Evolutionary conservation across 768 basidiomycete species (phyloP).

Genomic region (Lentinus brumalis): DNA sequence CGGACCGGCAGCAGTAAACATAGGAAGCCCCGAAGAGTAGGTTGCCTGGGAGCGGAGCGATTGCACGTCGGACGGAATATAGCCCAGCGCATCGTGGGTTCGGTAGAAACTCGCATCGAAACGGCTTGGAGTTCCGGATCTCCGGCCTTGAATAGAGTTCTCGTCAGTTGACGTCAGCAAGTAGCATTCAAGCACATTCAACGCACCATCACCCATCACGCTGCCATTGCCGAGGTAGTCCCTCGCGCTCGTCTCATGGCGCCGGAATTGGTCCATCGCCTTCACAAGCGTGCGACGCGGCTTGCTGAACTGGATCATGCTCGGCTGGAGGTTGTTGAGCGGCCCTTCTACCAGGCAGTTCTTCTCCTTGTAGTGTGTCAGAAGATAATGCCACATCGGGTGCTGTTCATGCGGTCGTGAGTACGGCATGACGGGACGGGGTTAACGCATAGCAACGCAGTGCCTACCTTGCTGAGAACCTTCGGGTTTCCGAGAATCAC

Average conservation of each 20-base stretch:
- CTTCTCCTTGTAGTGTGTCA: slow-evolving; percentile 99
- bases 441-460: slow-evolving; percentile 2
- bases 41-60: slow-evolving; percentile 96
- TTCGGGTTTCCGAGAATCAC: slow-evolving; percentile 99
- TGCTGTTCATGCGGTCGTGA: slow-evolving; percentile 57
- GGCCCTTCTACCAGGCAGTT: slow-evolving; percentile 93
- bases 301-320: slow-evolving; percentile 99
- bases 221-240: slow-evolving; percentile 59
- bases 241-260: slow-evolving; percentile 88
- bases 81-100: slow-evolving; percentile 89
- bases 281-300: slow-evolving; percentile 87
- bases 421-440: slow-evolving; percentile 13
- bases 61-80: slow-evolving; percentile 94
- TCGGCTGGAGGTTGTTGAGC: slow-evolving; percentile 91
- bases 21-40: slow-evolving; percentile 88
- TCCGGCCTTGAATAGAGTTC: slow-evolving; percentile 43
- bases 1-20: slow-evolving; percentile 71
- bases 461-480: slow-evolving; percentile 91
- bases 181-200: slow-evolving; percentile 3
- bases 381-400: slow-evolving; percentile 95
- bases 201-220: slow-evolving; percentile 56
- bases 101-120: slow-evolving; percentile 97
- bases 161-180: slow-evolving; percentile 17
- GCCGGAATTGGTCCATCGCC: slow-evolving; percentile 90
- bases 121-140: slow-evolving; percentile 89